Evolutionary conservation across 176 grass and related monocot species (phyloP).

Genomic region (Areca catechu): DNA sequence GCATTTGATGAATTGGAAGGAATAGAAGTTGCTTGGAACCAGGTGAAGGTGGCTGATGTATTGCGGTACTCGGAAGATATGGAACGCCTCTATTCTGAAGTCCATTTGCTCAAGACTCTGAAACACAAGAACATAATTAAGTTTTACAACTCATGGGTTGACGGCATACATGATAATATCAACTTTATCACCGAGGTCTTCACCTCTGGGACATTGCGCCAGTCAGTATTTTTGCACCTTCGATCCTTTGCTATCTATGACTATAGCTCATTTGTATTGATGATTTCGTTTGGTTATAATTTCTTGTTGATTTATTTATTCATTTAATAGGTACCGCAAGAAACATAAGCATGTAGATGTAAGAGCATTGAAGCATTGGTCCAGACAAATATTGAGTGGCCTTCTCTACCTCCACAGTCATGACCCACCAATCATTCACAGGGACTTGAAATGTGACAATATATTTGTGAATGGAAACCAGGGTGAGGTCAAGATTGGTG

Average conservation of each 20-base stretch:
- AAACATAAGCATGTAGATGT: constrained; percentile 64
- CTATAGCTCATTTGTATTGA: constrained; percentile 3
- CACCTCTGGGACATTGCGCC: constrained; percentile 67
- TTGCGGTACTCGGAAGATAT: constrained; percentile 48
- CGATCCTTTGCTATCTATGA: neutral
- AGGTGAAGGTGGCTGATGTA: constrained; percentile 55
- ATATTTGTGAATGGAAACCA: constrained; percentile 84
- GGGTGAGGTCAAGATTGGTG: constrained; percentile 79
- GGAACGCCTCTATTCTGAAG: constrained; percentile 65
- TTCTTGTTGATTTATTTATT: constrained; percentile 3
- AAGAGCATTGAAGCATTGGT: constrained; percentile 84
- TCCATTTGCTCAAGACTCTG: constrained; percentile 67
- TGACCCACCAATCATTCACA: constrained; percentile 67
- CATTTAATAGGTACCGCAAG: constrained; percentile 52
- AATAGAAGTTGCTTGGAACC: constrained; percentile 78
- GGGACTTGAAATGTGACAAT: constrained; percentile 73
- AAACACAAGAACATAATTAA: constrained; percentile 82
- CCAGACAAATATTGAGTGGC: constrained; percentile 69
- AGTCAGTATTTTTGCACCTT: constrained; percentile 27
- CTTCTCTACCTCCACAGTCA: constrained; percentile 69
- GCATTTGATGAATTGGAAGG: constrained; percentile 85
- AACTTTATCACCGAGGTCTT: constrained; percentile 86
- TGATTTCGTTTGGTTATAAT: neutral
- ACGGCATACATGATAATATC: constrained; percentile 48
- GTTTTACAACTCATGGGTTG: constrained; percentile 76